These are phyloP conservation scores for Rhodomyrtus tomentosa DNA, from an alignment of 345 rosid genomes.

Conservation along the genomic window DNA sequence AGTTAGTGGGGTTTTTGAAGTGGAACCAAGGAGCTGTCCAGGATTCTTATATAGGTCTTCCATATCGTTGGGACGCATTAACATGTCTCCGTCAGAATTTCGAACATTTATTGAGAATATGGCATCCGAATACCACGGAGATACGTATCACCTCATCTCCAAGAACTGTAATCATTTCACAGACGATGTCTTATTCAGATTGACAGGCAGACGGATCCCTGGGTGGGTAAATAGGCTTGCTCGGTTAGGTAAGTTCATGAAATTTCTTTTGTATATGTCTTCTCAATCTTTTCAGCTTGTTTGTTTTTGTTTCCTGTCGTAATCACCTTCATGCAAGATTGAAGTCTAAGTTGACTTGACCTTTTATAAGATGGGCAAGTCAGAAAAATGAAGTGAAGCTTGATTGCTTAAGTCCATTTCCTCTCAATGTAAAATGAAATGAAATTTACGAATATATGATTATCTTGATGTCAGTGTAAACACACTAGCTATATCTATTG, in stretches of 20 bases:
- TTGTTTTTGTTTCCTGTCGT: background rate
- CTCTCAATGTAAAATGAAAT: background rate
- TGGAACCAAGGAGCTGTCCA: slow-evolving; percentile 66
- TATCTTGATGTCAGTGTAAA: background rate
- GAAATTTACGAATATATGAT: background rate
- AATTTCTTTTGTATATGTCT: background rate
- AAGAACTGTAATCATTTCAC: slow-evolving; percentile 83
- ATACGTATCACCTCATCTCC: slow-evolving; percentile 67
- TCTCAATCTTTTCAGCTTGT: background rate
- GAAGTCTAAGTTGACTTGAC: background rate
- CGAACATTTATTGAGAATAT: slow-evolving; percentile 42
- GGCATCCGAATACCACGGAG: slow-evolving; percentile 74
- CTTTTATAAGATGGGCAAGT: background rate
- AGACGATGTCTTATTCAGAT: slow-evolving; percentile 41
- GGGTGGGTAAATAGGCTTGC: slow-evolving; percentile 83
- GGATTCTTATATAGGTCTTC: slow-evolving; percentile 56
- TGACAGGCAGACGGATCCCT: slow-evolving; percentile 49
- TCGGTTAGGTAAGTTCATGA: slow-evolving; percentile 36
- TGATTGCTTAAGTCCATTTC: background rate
- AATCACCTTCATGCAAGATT: background rate
- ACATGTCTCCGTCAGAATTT: slow-evolving; percentile 41
- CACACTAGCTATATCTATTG: background rate
- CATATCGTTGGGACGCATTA: slow-evolving; percentile 26
- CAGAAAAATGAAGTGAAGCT: background rate
- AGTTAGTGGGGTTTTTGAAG: slow-evolving; percentile 78